Conservation (phyloP, 2,329 filamentous ascomycete genomes). For the Eutypa lata region DNA sequence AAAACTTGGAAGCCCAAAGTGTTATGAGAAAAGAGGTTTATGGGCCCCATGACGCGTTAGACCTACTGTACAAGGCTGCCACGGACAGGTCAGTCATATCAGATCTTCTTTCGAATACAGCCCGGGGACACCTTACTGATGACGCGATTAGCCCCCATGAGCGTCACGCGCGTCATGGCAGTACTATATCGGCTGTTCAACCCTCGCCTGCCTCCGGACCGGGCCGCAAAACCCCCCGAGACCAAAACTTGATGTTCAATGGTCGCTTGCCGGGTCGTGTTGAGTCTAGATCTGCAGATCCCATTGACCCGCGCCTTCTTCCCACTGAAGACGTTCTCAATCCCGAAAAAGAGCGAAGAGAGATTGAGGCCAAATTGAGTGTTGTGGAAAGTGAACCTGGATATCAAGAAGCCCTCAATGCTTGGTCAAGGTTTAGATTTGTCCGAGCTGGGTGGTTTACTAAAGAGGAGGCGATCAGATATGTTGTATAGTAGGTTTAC, state of each 20-base stretch:
- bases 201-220: conserved; percentile 19
- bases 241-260: conserved; percentile 16
- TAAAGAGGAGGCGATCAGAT: conserved; percentile 85
- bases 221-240: conserved; percentile 17
- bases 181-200: conserved; percentile 19
- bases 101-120: conserved; percentile 5
- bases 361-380: conserved; percentile 22
- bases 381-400: conserved; percentile 46
- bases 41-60: conserved; percentile 87
- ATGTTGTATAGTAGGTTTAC: conserved; percentile 77
- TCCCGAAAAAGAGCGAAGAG: conserved; percentile 41
- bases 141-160: conserved; percentile 24
- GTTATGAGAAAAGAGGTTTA: conserved; percentile 74
- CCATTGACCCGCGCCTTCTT: conserved; percentile 29
- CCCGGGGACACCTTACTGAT: conserved; percentile 16
- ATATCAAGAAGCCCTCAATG: conserved; percentile 69
- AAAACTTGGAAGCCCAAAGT: conserved; percentile 62
- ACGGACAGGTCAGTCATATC: conserved; percentile 52
- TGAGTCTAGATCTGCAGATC: conserved; percentile 25
- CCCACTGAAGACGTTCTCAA: conserved; percentile 20
- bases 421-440: conserved; percentile 91
- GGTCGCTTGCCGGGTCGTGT: conserved; percentile 18
- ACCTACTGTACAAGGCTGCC: conserved; percentile 85
- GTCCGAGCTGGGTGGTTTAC: conserved; percentile 98
- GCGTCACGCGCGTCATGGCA: conserved; percentile 22